phyloP scores from a whole-genome alignment of 345 rosid species.

The Aethionema arabicum region DNA sequence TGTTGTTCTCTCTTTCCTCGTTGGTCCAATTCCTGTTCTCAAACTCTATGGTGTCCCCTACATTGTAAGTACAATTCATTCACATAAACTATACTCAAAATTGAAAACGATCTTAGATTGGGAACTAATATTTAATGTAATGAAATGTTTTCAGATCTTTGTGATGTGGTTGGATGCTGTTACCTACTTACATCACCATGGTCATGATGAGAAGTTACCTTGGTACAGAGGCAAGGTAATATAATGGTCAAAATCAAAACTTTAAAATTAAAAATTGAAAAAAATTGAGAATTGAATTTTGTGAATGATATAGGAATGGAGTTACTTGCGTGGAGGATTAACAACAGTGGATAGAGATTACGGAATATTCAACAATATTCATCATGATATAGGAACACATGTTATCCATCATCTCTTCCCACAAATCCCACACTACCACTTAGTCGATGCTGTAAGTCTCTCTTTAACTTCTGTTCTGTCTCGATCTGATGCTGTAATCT shows the following conservation, averaged over 20 bases:
- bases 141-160: conserved; percentile 47
- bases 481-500: no score
- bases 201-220: conserved; percentile 73
- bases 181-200: conserved; percentile 90
- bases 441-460: conserved; percentile 65
- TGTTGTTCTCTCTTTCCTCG: conserved; percentile 35
- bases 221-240: conserved; percentile 94
- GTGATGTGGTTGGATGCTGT: conserved; percentile 85
- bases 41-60: conserved; percentile 78
- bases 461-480: background rate
- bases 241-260: background rate
- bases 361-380: conserved; percentile 70
- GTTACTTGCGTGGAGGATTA: conserved; percentile 81
- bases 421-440: conserved; percentile 87
- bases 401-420: conserved; percentile 95
- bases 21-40: conserved; percentile 51
- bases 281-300: background rate
- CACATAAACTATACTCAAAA: background rate
- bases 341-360: conserved; percentile 87
- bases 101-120: background rate
- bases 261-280: background rate
- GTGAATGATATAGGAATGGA: conserved; percentile 62
- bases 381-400: conserved; percentile 92
- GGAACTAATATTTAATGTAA: no score
- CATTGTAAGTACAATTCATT: conserved; percentile 38